Evolutionary conservation across 2,329 filamentous ascomycete species (phyloP).

Genomic region (Clonostachys sp.): DNA sequence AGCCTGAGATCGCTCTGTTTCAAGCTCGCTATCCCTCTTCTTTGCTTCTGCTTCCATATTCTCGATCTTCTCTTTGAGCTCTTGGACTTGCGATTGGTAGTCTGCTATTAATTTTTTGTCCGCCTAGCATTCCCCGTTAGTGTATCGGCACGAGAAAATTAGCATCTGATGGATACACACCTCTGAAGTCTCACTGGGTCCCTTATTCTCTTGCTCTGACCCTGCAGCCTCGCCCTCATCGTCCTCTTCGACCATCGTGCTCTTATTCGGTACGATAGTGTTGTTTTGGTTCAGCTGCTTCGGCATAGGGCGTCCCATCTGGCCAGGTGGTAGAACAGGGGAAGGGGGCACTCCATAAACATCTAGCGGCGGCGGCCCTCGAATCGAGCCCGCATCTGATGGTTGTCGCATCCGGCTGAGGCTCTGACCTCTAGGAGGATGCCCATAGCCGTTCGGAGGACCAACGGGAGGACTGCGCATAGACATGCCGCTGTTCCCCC

Average conservation of each 20-base stretch:
- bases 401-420: conserved; percentile 46
- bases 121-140: conserved; percentile 27
- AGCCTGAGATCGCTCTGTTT: conserved; percentile 51
- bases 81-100: conserved; percentile 72
- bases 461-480: conserved; percentile 47
- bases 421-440: conserved; percentile 44
- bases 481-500: conserved; percentile 64
- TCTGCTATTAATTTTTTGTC: conserved; percentile 73
- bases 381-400: conserved; percentile 59
- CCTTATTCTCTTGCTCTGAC: conserved; percentile 14
- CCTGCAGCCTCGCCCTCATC: conserved; percentile 61
- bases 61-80: conserved; percentile 70
- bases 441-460: conserved; percentile 51
- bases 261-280: conserved; percentile 96
- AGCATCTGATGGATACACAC: conserved; percentile 18
- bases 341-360: conserved; percentile 54
- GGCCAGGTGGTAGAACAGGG: conserved; percentile 53
- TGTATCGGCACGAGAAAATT: background rate
- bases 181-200: conserved; percentile 28
- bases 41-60: conserved; percentile 65
- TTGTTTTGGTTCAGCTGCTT: conserved; percentile 88
- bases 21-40: conserved; percentile 67
- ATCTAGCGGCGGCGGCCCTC: conserved; percentile 35
- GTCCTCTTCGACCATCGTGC: conserved; percentile 94
- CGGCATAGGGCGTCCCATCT: conserved; percentile 71